phyloP scores from a whole-genome alignment of 169 alveolate genomes.

The Plasmodium inui region DNA sequence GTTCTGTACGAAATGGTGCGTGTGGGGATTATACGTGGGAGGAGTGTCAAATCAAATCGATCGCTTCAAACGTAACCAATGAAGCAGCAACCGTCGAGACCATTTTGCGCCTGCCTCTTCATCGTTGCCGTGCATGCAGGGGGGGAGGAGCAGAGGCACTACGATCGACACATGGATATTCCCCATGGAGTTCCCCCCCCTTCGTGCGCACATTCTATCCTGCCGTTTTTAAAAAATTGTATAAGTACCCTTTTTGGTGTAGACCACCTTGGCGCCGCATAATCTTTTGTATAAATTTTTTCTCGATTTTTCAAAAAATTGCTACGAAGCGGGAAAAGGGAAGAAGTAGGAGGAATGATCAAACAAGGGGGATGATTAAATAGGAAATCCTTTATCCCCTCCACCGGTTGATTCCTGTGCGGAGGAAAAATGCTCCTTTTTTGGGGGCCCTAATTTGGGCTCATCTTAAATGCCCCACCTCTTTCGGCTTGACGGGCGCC shows the following conservation, averaged over 20 bases:
- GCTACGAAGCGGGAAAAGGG: conserved; percentile 1
- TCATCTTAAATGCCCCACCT: conserved; percentile 18
- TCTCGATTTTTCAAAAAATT: conserved; percentile 57
- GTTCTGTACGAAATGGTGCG: conserved; percentile 6
- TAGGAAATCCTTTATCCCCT: not conserved
- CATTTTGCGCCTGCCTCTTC: not conserved
- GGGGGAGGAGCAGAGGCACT: not conserved
- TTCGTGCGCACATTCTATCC: not conserved
- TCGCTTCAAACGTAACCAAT: not conserved
- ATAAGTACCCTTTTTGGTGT: conserved; percentile 64
- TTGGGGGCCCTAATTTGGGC: not conserved
- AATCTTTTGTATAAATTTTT: conserved; percentile 58
- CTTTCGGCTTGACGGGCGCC: conserved; percentile 36
- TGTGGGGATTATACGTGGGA: not conserved
- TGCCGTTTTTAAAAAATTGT: not conserved
- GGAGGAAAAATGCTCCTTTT: not conserved
- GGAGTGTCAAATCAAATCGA: not conserved
- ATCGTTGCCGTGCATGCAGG: not conserved
- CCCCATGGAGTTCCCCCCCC: not conserved
- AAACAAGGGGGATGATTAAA: not conserved
- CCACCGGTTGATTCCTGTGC: not conserved
- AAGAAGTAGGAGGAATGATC: not conserved
- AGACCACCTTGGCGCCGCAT: conserved; percentile 37
- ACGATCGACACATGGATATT: not conserved
- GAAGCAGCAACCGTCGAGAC: not conserved